These are phyloP conservation scores for Neoboletus brunneissimus DNA, from an alignment of 768 basidiomycete species.

Conservation along the genomic window DNA sequence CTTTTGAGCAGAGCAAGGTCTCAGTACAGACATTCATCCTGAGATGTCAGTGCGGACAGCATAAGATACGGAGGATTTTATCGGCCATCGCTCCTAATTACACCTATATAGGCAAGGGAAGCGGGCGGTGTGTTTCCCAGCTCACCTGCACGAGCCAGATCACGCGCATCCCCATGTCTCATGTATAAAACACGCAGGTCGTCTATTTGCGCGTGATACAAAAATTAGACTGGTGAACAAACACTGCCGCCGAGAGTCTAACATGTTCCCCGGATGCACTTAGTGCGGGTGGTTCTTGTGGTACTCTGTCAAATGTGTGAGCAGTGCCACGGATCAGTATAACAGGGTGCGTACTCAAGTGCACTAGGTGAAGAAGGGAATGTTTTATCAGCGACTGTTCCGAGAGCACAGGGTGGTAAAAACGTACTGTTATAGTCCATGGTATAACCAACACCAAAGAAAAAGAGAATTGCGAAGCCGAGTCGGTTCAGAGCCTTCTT, in stretches of 20 bases:
- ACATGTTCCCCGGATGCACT: slow-evolving; percentile 11
- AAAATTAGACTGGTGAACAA: slow-evolving; percentile 12
- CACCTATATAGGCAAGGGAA: neutral
- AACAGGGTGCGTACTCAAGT: slow-evolving; percentile 62
- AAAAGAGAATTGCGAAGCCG: slow-evolving; percentile 60
- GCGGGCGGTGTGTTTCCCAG: neutral
- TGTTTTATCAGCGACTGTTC: slow-evolving; percentile 7
- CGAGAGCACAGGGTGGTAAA: neutral
- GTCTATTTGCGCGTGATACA: slow-evolving; percentile 30
- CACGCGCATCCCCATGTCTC: neutral
- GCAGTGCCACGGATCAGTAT: slow-evolving; percentile 5
- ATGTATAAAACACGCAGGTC: slow-evolving; percentile 12
- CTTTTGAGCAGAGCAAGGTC: neutral
- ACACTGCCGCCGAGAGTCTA: neutral
- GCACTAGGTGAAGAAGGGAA: slow-evolving; percentile 49
- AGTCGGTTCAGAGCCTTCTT: slow-evolving; percentile 65
- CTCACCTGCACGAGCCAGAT: slow-evolving; percentile 2
- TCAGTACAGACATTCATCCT: too few relatives aligned
- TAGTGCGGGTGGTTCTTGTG: slow-evolving; percentile 91
- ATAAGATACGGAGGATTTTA: neutral
- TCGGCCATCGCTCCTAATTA: neutral
- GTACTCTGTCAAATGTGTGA: slow-evolving; percentile 55
- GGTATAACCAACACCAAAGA: slow-evolving; percentile 64
- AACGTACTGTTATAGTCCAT: slow-evolving; percentile 87
- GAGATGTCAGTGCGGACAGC: neutral